phyloP scores from a whole-genome alignment of 768 basidiomycete genomes.

The Harrya chromipes region DNA sequence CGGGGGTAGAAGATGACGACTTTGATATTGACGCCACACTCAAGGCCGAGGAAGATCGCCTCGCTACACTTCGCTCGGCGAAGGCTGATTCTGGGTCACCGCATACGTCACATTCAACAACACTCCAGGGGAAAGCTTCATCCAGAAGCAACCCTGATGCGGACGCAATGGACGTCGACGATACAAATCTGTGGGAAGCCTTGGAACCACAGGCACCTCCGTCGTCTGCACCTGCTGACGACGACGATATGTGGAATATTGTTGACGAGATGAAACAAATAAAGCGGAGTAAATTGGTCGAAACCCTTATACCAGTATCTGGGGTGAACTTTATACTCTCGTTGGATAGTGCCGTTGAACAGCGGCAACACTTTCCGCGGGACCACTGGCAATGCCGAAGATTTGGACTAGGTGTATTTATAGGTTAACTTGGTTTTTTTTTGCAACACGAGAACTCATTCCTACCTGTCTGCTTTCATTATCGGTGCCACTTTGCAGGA shows the following conservation, averaged over 20 bases:
- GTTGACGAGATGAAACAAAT: constrained; percentile 51
- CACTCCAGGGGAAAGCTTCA: constrained; percentile 5
- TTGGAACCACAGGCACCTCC: constrained; percentile 12
- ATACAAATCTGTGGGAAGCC: constrained; percentile 38
- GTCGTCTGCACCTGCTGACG: constrained; percentile 33
- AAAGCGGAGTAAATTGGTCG: constrained; percentile 3
- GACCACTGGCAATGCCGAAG: constrained; percentile 49
- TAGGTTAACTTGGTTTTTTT: constrained; percentile 10
- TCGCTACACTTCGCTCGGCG: constrained; percentile 20
- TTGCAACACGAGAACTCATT: too few species aligned
- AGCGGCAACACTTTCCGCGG: constrained; percentile 13
- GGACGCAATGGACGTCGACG: constrained; percentile 33
- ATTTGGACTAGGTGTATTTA: constrained; percentile 66
- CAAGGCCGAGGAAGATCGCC: constrained; percentile 40
- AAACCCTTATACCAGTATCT: constrained; percentile 23
- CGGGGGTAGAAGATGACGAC: constrained; percentile 42
- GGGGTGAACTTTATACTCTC: constrained; percentile 18
- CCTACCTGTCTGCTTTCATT: too few species aligned
- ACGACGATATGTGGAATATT: constrained; percentile 74
- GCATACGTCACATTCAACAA: not conserved
- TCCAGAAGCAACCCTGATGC: constrained; percentile 7
- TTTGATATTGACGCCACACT: constrained; percentile 53
- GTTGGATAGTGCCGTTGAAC: constrained; percentile 5
- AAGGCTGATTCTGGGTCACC: constrained; percentile 1
- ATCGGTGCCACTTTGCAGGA: too few species aligned